A percentile compares a stretch with the other conserved stretches of the same genome.
phyloP scores from a whole-genome alignment of 805 yeast genomes.

The Wickerhamiella musiphila region DNA sequence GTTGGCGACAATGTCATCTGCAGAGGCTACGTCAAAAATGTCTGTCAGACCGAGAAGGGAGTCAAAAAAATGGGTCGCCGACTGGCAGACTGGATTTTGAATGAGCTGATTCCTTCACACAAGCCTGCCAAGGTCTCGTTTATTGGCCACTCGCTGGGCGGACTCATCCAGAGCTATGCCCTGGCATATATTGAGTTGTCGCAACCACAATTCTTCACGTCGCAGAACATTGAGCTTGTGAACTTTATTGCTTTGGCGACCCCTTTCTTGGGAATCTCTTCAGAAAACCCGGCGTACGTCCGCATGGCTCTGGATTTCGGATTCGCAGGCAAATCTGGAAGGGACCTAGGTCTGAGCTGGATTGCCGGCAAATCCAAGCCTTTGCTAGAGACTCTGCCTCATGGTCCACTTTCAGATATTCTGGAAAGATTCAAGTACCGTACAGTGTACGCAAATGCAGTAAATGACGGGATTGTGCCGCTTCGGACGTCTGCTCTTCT shows the following conservation, averaged over 20 bases:
- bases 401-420: constrained; percentile 50
- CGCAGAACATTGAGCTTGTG: constrained; percentile 39
- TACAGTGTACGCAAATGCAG: constrained; percentile 75
- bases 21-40: constrained; percentile 69
- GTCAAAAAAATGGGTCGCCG: constrained; percentile 68
- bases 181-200: constrained; percentile 50
- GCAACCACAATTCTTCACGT: constrained; percentile 51
- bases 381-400: constrained; percentile 54
- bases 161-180: constrained; percentile 80
- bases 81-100: constrained; percentile 54
- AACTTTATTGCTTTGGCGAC: constrained; percentile 74
- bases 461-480: constrained; percentile 93
- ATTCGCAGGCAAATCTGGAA: constrained; percentile 81
- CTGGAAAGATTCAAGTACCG: constrained; percentile 49
- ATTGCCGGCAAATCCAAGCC: constrained; percentile 32
- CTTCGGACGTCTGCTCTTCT: constrained; percentile 73
- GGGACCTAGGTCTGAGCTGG: constrained; percentile 59
- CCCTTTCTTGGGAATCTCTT: constrained; percentile 73
- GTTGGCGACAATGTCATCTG: constrained; percentile 53
- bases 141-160: constrained; percentile 88
- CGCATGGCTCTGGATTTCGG: constrained; percentile 77
- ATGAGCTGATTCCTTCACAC: constrained; percentile 30
- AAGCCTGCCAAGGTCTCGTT: constrained; percentile 56
- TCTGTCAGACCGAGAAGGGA: constrained; percentile 79
- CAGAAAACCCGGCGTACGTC: constrained; percentile 76